Evolutionary conservation across 352 stramenopile genomes (phyloP).

Genomic region (Pythium myriotylum): DNA sequence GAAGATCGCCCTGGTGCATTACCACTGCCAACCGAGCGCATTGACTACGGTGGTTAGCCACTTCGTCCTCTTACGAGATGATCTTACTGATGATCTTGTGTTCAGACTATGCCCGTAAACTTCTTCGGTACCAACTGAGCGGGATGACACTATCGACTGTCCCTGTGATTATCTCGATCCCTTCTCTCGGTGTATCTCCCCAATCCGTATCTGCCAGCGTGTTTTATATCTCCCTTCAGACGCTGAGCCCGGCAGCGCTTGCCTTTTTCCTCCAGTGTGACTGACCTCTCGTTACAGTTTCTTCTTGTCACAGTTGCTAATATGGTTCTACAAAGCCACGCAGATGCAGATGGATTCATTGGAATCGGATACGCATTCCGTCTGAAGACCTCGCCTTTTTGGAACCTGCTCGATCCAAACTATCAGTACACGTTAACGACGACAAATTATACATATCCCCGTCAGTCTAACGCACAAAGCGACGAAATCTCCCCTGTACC

Average conservation of each 20-base stretch:
- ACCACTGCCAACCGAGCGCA: constrained; percentile 5
- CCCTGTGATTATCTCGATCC: constrained; percentile 29
- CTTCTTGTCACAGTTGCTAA: neutral
- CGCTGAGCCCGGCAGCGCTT: constrained; percentile 43
- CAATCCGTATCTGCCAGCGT: constrained; percentile 34
- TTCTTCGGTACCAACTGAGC: constrained; percentile 53
- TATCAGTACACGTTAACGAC: constrained; percentile 16
- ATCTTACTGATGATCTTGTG: no score
- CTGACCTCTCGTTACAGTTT: neutral
- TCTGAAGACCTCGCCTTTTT: constrained; percentile 38
- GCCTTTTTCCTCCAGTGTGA: constrained; percentile 49
- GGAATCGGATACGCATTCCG: constrained; percentile 50
- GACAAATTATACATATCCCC: neutral
- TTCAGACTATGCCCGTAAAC: constrained; percentile 58
- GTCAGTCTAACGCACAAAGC: no score
- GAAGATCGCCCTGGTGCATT: constrained; percentile 26
- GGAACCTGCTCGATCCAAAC: constrained; percentile 21
- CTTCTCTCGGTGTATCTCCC: constrained; percentile 28
- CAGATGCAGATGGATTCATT: constrained; percentile 54
- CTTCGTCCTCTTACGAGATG: neutral
- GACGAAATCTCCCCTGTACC: neutral
- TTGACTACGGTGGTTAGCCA: constrained; percentile 40
- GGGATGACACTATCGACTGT: constrained; percentile 34
- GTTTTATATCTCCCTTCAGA: constrained; percentile 50
- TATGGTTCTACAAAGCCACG: constrained; percentile 27